A percentile compares a stretch with the other conserved stretches of the same genome.
Conservation (phyloP, 1,139 yeast species). For the Suhomyces kunorum region DNA sequence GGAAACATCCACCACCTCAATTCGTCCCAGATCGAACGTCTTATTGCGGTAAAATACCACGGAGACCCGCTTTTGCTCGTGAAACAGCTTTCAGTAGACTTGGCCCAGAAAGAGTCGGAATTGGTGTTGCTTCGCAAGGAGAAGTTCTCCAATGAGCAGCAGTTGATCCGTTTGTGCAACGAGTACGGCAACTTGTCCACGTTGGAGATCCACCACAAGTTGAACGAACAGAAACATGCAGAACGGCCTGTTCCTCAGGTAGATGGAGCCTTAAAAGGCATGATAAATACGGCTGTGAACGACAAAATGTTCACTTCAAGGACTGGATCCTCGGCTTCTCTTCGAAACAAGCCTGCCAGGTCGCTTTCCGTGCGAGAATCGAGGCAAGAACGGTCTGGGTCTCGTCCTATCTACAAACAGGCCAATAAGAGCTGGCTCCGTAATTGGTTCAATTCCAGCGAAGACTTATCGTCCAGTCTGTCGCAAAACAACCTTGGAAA, state of each 20-base stretch:
- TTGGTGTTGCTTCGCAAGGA: constrained; percentile 42
- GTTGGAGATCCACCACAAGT: constrained; percentile 43
- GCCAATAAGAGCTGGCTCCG: constrained; percentile 20
- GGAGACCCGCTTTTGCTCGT: constrained; percentile 46
- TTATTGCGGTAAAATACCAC: constrained; percentile 29
- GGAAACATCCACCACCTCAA: constrained; percentile 22
- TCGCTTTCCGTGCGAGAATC: no score
- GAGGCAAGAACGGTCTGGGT: no score
- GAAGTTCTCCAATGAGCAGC: constrained; percentile 47
- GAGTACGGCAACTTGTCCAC: constrained; percentile 48
- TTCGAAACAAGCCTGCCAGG: no score
- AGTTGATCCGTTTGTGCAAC: constrained; percentile 40
- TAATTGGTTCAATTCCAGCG: constrained; percentile 24
- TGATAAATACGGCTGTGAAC: constrained; percentile 16
- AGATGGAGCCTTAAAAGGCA: constrained; percentile 9
- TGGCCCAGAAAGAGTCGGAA: constrained; percentile 52
- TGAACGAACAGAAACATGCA: constrained; percentile 20
- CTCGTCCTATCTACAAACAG: constrained; percentile 5
- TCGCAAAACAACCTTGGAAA: neutral
- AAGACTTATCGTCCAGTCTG: constrained; percentile 16
- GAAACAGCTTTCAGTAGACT: constrained; percentile 50
- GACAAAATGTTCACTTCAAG: constrained; percentile 2
- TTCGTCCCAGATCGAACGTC: constrained; percentile 33
- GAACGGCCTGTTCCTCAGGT: constrained; percentile 2
- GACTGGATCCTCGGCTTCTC: no score